Percentiles rank a stretch among this genome's conserved stretches.
These are phyloP conservation scores for thale cress (Arabidopsis thaliana) DNA, from an alignment of 345 rosid species.

Conservation along the genomic window TAIR10.1 NC_003076.8:21278001-21278500, in stretches of 20 bases:
- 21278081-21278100: constrained; percentile 97
- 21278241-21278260: constrained; percentile 68
- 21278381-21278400: constrained; percentile 89
- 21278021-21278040: neutral
- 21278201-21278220: constrained; percentile 84
- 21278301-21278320: constrained; percentile 69
- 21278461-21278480: constrained; percentile 83
- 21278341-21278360: constrained; percentile 63
- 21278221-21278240: constrained; percentile 75
- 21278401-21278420: constrained; percentile 65
- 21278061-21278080: constrained; percentile 91
- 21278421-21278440: constrained; percentile 76
- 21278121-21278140: constrained; percentile 72
- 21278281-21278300: constrained; percentile 85
- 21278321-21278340: constrained; percentile 74
- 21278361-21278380: constrained; percentile 67
- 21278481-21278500: constrained; percentile 60
- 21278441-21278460: constrained; percentile 70
- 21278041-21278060: constrained; percentile 75
- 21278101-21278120: constrained; percentile 85
- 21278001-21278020: constrained; percentile 22
- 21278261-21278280: constrained; percentile 77
- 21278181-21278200: constrained; percentile 75
- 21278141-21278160: constrained; percentile 94
- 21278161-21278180: constrained; percentile 93